Conservation (phyloP, 2,329 filamentous ascomycete genomes). For the Pyricularia grisea region DNA sequence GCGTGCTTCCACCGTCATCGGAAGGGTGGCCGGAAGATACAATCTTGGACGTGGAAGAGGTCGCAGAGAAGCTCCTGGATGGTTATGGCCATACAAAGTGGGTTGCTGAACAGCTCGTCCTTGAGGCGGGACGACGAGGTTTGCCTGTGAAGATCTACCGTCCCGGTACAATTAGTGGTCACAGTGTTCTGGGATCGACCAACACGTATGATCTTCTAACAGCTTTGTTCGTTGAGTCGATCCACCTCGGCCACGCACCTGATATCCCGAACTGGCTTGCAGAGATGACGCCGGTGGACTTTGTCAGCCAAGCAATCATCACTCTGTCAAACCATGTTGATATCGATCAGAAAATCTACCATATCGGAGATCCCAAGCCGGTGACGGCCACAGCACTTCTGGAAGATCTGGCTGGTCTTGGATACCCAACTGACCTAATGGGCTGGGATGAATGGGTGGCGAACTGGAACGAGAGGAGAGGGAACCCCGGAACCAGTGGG, state of each 20-base stretch:
- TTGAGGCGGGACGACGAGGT: constrained; percentile 38
- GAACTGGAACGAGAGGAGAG: background rate
- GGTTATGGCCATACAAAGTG: background rate
- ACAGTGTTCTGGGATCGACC: constrained; percentile 63
- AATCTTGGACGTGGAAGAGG: background rate
- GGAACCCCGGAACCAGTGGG: constrained; percentile 22
- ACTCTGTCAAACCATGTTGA: constrained; percentile 57
- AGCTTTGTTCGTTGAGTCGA: constrained; percentile 30
- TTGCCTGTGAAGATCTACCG: constrained; percentile 64
- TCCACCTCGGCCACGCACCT: constrained; percentile 55
- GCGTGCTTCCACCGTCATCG: constrained; percentile 61
- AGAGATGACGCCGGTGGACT: constrained; percentile 80
- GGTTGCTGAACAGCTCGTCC: background rate
- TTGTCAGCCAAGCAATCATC: constrained; percentile 65
- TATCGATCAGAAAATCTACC: constrained; percentile 54
- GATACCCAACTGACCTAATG: background rate
- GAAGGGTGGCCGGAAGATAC: constrained; percentile 50
- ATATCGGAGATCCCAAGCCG: constrained; percentile 64
- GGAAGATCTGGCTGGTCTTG: constrained; percentile 42
- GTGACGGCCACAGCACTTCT: constrained; percentile 60
- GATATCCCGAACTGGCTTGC: constrained; percentile 66
- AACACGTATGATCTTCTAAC: constrained; percentile 74
- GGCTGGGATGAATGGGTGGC: background rate
- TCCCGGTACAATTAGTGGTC: constrained; percentile 69
- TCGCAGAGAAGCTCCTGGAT: background rate